Conservation (phyloP, 331 rosid genomes). For the Telfairia occidentalis region DNA sequence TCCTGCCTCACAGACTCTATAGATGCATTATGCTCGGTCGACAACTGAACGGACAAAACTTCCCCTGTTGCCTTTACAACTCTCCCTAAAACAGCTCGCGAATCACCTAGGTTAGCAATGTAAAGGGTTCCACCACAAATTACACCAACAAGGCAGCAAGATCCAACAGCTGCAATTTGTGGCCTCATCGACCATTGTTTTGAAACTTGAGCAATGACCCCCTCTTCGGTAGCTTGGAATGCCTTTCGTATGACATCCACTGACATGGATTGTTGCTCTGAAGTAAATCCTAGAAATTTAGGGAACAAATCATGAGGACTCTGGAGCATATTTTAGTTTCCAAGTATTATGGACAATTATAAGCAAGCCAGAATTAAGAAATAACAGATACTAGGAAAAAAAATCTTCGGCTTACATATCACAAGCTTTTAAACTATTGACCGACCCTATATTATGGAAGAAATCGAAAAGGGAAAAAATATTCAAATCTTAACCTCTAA, state of each 20-base stretch:
- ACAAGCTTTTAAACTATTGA: not conserved
- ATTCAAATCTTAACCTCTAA: not conserved
- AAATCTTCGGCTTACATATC: not conserved
- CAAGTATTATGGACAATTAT: not conserved
- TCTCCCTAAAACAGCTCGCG: conserved; percentile 72
- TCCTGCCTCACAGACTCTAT: conserved; percentile 67
- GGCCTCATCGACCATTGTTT: conserved; percentile 44
- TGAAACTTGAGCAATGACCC: conserved; percentile 44
- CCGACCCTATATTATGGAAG: not conserved
- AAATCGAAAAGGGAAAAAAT: not conserved
- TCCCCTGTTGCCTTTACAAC: conserved; percentile 21
- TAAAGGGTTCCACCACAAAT: conserved; percentile 47
- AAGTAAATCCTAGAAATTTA: conserved; percentile 35
- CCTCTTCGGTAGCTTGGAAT: conserved; percentile 55
- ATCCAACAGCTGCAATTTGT: conserved; percentile 67
- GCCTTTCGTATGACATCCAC: conserved; percentile 68
- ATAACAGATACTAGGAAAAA: not conserved
- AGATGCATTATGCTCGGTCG: conserved; percentile 70
- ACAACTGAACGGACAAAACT: conserved; percentile 55
- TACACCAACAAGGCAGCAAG: conserved; percentile 72
- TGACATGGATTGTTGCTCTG: conserved; percentile 57
- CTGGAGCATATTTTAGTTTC: not conserved
- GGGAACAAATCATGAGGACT: not conserved
- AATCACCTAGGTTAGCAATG: conserved; percentile 73
- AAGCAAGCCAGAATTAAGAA: not conserved